Conservation (phyloP, 345 rosid genomes). For the Salix udensis region DNA sequence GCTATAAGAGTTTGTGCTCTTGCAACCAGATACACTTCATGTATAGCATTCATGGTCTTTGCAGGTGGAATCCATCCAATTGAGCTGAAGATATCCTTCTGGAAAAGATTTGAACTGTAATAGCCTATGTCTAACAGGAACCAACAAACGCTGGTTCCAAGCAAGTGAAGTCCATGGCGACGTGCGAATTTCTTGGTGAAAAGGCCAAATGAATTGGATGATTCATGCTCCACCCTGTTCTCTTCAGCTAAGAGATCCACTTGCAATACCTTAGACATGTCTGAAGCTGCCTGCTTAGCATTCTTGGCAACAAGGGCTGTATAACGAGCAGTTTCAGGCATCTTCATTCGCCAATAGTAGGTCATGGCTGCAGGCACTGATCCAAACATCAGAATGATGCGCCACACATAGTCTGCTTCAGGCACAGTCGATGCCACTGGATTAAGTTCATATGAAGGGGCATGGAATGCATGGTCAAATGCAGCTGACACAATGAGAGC, state of each 20-base stretch:
- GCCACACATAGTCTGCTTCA: slow-evolving; percentile 20
- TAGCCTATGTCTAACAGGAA: slow-evolving; percentile 19
- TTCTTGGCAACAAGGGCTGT: slow-evolving; percentile 21
- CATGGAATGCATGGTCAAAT: slow-evolving; percentile 8
- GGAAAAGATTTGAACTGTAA: slow-evolving; percentile 16
- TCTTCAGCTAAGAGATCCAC: slow-evolving; percentile 14
- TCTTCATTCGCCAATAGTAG: slow-evolving; percentile 22
- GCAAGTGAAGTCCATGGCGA: slow-evolving; percentile 10
- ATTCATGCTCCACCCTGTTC: background rate
- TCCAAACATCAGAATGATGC: slow-evolving; percentile 22
- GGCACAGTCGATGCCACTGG: slow-evolving; percentile 12
- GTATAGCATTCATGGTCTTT: slow-evolving; percentile 14
- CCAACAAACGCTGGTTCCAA: slow-evolving; percentile 14
- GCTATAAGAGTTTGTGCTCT: slow-evolving; percentile 22
- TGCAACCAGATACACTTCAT: slow-evolving; percentile 11
- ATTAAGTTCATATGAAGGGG: slow-evolving; percentile 8
- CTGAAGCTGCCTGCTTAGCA: slow-evolving; percentile 20
- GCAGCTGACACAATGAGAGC: slow-evolving; percentile 11
- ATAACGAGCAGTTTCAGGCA: slow-evolving; percentile 25
- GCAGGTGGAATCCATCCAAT: slow-evolving; percentile 20
- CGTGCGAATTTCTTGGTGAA: slow-evolving; percentile 12
- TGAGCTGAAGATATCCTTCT: slow-evolving; percentile 17
- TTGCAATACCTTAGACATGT: slow-evolving; percentile 21
- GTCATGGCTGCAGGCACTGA: slow-evolving; percentile 14
- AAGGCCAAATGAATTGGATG: slow-evolving; percentile 9